Conservation (phyloP, 305 asterid species). For the Fraxinus ornus region DNA sequence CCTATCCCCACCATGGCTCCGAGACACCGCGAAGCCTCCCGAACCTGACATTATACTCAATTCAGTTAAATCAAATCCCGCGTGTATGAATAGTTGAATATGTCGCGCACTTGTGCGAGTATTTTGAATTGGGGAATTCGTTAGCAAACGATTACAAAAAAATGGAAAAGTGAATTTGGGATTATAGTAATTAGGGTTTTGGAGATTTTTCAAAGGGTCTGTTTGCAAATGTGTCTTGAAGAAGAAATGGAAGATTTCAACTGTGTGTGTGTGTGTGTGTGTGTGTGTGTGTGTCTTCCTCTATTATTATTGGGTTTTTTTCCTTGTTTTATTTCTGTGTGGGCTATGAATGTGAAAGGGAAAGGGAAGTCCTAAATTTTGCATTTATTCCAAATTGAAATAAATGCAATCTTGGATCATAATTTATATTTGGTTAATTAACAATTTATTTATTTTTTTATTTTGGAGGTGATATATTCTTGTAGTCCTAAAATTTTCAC, state of each 20-base stretch:
- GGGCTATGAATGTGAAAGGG: background rate
- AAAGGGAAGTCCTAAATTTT: background rate
- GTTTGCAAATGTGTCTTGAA: background rate
- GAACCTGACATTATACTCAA: slow-evolving; percentile 49
- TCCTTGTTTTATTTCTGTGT: background rate
- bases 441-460: too few species aligned
- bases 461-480: too few species aligned
- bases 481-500: too few species aligned
- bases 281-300: background rate
- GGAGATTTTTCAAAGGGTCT: background rate
- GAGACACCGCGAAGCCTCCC: slow-evolving; percentile 59
- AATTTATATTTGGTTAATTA: too few species aligned
- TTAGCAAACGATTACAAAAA: background rate
- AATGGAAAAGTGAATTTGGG: background rate
- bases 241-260: background rate
- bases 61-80: background rate
- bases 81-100: background rate
- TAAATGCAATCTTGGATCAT: too few species aligned
- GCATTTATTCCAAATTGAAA: background rate
- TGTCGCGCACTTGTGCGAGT: background rate
- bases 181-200: background rate
- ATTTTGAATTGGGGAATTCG: background rate
- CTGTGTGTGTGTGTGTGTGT: background rate
- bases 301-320: background rate
- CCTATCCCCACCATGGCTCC: slow-evolving; percentile 55